These are phyloP conservation scores for Mortierella sp. DNA, from an alignment of 371 early-diverging fungal species.

Conservation along the genomic window DNA sequence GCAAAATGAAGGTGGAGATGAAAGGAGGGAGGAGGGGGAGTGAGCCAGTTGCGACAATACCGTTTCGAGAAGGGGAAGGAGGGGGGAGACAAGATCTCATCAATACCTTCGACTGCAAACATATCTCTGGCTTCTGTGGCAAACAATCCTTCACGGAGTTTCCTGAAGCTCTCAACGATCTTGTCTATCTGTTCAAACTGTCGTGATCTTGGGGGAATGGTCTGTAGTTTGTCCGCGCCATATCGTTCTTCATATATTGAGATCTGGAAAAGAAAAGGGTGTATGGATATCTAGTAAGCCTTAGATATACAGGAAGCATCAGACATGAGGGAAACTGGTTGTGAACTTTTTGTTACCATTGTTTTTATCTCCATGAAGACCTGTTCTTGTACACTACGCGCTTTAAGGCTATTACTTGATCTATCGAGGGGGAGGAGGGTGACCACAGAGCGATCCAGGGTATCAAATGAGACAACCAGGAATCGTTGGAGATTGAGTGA, in stretches of 20 bases:
- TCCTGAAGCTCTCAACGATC: conserved; percentile 45
- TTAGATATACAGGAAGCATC: too few relatives aligned
- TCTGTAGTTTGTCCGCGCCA: conserved; percentile 27
- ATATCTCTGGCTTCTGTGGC: conserved; percentile 35
- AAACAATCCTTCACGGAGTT: conserved; percentile 48
- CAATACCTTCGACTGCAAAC: conserved; percentile 36
- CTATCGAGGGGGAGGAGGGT: conserved; percentile 10
- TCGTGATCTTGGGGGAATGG: conserved; percentile 26
- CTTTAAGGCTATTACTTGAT: conserved; percentile 49
- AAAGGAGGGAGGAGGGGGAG: background rate
- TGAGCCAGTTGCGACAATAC: too few relatives aligned
- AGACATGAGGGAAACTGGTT: too few relatives aligned
- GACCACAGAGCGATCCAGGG: background rate
- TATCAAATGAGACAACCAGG: conserved; percentile 2
- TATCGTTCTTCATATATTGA: conserved; percentile 21
- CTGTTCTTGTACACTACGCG: conserved; percentile 44
- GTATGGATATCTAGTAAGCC: background rate
- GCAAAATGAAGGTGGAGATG: background rate
- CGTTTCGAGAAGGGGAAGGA: too few relatives aligned
- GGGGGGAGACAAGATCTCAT: too few relatives aligned
- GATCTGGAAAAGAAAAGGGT: conserved; percentile 12
- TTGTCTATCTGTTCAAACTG: conserved; percentile 35
- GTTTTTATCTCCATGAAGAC: conserved; percentile 47
- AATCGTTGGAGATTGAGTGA: too few relatives aligned
- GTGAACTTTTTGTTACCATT: conserved; percentile 31